Evolutionary conservation across 306 rosid genomes (phyloP), one percentile per base, ranked within the genome.

Genomic region (Medicago arabica): DNA sequence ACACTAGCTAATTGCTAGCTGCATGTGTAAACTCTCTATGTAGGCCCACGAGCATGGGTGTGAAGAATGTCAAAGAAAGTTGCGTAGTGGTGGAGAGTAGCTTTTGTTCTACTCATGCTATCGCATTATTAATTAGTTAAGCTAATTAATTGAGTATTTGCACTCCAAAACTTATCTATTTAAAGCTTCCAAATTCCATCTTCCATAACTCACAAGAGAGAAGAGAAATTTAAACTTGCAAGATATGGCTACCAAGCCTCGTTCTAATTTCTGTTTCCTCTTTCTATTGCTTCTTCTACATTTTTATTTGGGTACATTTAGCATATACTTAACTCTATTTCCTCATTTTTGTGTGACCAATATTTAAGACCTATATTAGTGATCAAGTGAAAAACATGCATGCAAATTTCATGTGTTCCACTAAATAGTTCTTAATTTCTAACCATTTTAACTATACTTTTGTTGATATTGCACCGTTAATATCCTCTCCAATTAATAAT

Each of bases 251-350:
- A 23, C 67, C 71, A 41, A 74, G 53, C 75, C 43, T 60, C 34
- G 28, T 62, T 69, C 50, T 64, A 18, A 15, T 68, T 39, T 65
- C 2, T 67, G 34, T 78, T 82, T 78, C 81, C 47, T 81, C 63
- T 41, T 86, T 43, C 64, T 84, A 5, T 36, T 88, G 28, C 61
- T 86, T 47, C 79, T 85, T 73, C 53, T 74, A 9, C 90, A 74
- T 49, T 86, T 78, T 9, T n/a, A 75, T 65, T 75, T 75, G 5
- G 91, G 97, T 91, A 85, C 16, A 74, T 21, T 17, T 23, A 5
- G 0, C 39, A 25, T 25, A 8, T 28, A 4, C 8, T 8, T 61
- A 7, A 1, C 6, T 31, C 7, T 58, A 0, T 55, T 21, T 23
- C 15, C 3, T n/a, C n/a, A 46, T 57, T 58, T 11, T 11, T 11